Base-by-base conservation (phyloP, 164 flowering plant species). In the Hamamelis virginiana region DNA sequence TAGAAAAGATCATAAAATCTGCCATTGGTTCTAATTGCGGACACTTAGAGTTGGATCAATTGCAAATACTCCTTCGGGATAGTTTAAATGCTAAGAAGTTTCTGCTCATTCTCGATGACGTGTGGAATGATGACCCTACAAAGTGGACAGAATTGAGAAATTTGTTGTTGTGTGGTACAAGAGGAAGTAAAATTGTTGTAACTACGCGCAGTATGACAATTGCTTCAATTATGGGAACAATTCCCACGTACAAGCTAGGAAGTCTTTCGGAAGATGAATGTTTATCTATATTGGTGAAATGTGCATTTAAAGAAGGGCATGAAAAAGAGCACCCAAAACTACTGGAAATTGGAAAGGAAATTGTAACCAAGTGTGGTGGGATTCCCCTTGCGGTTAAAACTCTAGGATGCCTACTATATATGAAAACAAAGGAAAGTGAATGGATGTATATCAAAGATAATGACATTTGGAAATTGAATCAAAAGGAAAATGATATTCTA, bases 261-360 rank as follows among this genome's bases (percentile, higher is more conserved):
- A n/a, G 11, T 11, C 25, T 72, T 8, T 19, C 13, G 0, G 56
- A 58, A 0, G 43, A 65, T 0, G 26, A 59, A 4, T 72, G 38
- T 4, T 48, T 55, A 64, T 47, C 25, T 0, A 19, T 71, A 4
- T 56, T 71, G 15, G 58, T 57, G 58, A 9, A 57, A 28, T 16
- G 3, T n/a, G 71, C 62, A 4, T 72, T 73, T 66, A 27, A 22
- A 16, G 33, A 53, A 19, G 58, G 60, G 16, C 38, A n/a, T n/a
- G 59, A 45, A 19, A 21, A 33, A 21, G 27, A 9, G 33, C 33
- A 12, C 28, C 19, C 25, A 38, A 9, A 47, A 1, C 64, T 48
- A 1, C 15, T 22, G 8, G 45, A 10, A 16, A n/a, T n/a, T n/a
- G n/a, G n/a, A n/a, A n/a, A n/a, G n/a, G n/a, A n/a, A n/a, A 66